phyloP scores from a whole-genome alignment of 768 basidiomycete genomes.

The Naganishia kalamii region DNA sequence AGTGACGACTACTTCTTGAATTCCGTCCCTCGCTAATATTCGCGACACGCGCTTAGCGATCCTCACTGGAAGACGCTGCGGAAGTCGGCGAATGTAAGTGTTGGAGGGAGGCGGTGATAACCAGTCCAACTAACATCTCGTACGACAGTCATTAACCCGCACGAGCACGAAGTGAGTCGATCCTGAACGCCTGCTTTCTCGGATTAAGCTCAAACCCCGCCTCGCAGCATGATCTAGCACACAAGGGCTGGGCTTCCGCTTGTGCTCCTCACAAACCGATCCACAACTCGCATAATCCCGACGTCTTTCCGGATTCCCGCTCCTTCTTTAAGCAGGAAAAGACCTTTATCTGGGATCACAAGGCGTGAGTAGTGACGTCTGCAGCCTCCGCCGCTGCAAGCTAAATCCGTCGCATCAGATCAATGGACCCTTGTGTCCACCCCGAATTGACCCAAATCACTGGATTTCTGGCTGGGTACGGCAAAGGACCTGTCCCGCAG shows the following conservation, averaged over 20 bases:
- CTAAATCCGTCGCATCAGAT: too few relatives aligned
- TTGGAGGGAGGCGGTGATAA: not conserved
- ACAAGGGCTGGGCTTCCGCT: slow-evolving; percentile 42
- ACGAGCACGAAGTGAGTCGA: slow-evolving; percentile 35
- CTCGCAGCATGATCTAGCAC: slow-evolving; percentile 33
- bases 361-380: slow-evolving; percentile 29
- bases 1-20: slow-evolving; percentile 14
- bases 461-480: slow-evolving; percentile 36
- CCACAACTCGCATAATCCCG: slow-evolving; percentile 28
- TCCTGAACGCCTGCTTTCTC: not conserved
- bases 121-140: not conserved
- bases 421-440: slow-evolving; percentile 44
- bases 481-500: slow-evolving; percentile 40
- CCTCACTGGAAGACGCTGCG: slow-evolving; percentile 38
- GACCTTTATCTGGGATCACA: slow-evolving; percentile 44
- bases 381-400: not conserved
- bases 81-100: slow-evolving; percentile 37
- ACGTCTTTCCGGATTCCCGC: slow-evolving; percentile 29
- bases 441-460: slow-evolving; percentile 36
- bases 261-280: slow-evolving; percentile 43
- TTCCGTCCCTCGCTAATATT: not conserved
- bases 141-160: slow-evolving; percentile 34
- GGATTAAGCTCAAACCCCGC: not conserved
- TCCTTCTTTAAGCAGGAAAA: slow-evolving; percentile 31
- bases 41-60: slow-evolving; percentile 25